phyloP scores from a whole-genome alignment of 805 yeast species.

The Spathaspora passalidarum region DNA sequence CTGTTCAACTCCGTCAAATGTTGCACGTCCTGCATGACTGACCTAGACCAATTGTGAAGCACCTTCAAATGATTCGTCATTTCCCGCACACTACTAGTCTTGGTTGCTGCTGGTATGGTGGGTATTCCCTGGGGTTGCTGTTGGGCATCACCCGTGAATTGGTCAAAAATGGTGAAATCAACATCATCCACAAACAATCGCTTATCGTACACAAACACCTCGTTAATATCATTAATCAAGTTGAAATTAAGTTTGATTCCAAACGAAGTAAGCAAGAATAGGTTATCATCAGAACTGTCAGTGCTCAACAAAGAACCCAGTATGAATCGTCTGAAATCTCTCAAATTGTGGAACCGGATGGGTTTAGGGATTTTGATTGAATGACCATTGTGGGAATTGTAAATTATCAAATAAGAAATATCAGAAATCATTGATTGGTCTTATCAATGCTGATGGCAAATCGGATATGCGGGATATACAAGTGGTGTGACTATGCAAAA shows the following conservation, averaged over 20 bases:
- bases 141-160: not conserved
- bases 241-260: constrained; percentile 59
- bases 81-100: constrained; percentile 12
- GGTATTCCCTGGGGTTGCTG: constrained; percentile 7
- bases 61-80: constrained; percentile 37
- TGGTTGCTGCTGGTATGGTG: not conserved
- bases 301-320: constrained; percentile 25
- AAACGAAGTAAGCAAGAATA: constrained; percentile 60
- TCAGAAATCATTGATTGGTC: not conserved
- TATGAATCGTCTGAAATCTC: constrained; percentile 28
- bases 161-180: not conserved
- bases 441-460: constrained; percentile 1
- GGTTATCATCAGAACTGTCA: constrained; percentile 19
- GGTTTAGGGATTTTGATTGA: constrained; percentile 36
- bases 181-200: constrained; percentile 42
- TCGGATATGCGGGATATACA: not conserved
- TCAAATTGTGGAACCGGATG: constrained; percentile 33
- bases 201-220: constrained; percentile 63
- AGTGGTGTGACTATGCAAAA: not conserved
- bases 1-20: constrained; percentile 27
- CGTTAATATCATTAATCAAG: constrained; percentile 49
- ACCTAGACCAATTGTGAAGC: constrained; percentile 52
- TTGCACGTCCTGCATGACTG: constrained; percentile 40
- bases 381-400: constrained; percentile 39
- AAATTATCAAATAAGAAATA: constrained; percentile 24